A percentile compares a stretch with the other conserved stretches of the same genome.
phyloP scores from a whole-genome alignment of 805 yeast genomes.

The Candida maesae region DNA sequence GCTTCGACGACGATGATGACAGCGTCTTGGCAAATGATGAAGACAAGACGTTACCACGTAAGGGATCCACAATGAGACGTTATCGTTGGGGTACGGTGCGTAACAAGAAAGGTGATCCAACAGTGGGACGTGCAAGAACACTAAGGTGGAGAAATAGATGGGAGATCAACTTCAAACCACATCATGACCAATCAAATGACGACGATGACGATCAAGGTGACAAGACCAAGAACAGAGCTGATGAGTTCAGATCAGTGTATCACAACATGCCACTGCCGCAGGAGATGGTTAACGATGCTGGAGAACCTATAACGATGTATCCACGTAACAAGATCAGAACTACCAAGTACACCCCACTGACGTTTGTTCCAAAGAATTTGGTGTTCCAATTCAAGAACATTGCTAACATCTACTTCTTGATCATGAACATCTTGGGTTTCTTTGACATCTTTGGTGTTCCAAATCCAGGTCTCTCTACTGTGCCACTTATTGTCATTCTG shows the following conservation, averaged over 20 bases:
- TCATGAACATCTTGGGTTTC: conserved; percentile 74
- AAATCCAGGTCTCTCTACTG: conserved; percentile 68
- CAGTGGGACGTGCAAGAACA: conserved; percentile 56
- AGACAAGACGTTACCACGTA: conserved; percentile 26
- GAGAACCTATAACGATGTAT: conserved; percentile 56
- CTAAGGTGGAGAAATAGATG: conserved; percentile 42
- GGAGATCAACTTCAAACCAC: conserved; percentile 27
- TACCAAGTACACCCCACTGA: conserved; percentile 88
- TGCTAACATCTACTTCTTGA: conserved; percentile 85
- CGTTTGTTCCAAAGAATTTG: conserved; percentile 84
- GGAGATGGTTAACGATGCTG: conserved; percentile 53
- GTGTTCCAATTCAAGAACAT: conserved; percentile 76
- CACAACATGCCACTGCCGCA: conserved; percentile 61
- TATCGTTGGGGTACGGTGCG: conserved; percentile 92
- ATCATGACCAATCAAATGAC: conserved; percentile 28
- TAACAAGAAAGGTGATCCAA: conserved; percentile 65
- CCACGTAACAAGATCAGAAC: conserved; percentile 92
- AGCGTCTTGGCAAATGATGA: conserved; percentile 3
- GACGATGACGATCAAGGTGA: conserved; percentile 30
- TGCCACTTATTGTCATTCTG: conserved; percentile 77
- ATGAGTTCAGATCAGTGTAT: conserved; percentile 47
- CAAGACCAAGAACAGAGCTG: conserved; percentile 32
- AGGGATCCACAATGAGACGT: conserved; percentile 60
- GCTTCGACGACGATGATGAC: conserved; percentile 14
- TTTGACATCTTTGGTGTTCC: conserved; percentile 79